These are phyloP conservation scores for Caryopteris hybrid DNA, from an alignment of 305 asterid genomes.

Conservation along the genomic window DNA sequence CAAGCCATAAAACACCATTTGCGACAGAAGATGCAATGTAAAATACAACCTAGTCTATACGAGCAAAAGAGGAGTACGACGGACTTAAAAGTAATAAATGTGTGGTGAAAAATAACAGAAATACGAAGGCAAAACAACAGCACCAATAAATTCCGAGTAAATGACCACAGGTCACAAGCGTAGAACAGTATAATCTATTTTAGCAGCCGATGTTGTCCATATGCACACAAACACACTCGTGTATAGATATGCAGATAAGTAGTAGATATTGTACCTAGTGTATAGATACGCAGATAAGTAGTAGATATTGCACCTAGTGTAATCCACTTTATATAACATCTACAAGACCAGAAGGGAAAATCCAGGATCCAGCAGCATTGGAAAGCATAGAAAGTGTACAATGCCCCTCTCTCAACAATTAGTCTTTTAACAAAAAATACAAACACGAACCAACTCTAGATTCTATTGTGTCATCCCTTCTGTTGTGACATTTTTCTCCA, in stretches of 20 bases:
- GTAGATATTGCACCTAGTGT: background rate
- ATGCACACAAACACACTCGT: background rate
- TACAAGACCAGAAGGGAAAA: background rate
- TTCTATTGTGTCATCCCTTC: background rate
- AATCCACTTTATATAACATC: no score
- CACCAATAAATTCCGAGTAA: background rate
- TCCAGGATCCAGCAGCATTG: no score
- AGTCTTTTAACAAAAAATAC: conserved; percentile 17
- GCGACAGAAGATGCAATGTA: no score
- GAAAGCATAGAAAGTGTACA: conserved; percentile 6
- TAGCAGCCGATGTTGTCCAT: background rate
- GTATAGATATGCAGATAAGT: background rate
- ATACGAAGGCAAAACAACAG: no score
- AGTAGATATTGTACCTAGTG: background rate
- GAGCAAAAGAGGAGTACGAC: no score
- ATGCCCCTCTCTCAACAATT: background rate
- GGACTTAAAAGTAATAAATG: no score
- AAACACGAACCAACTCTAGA: conserved; percentile 4
- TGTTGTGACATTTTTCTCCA: background rate
- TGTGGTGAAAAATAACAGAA: no score
- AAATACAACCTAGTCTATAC: no score
- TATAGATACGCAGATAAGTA: no score
- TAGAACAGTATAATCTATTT: background rate
- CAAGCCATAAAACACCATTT: no score
- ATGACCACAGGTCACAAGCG: background rate